Percentiles rank a stretch among this genome's conserved stretches.
These are phyloP conservation scores for Allium fistulosum DNA, from an alignment of 106 monocot species.

Conservation along the genomic window DNA sequence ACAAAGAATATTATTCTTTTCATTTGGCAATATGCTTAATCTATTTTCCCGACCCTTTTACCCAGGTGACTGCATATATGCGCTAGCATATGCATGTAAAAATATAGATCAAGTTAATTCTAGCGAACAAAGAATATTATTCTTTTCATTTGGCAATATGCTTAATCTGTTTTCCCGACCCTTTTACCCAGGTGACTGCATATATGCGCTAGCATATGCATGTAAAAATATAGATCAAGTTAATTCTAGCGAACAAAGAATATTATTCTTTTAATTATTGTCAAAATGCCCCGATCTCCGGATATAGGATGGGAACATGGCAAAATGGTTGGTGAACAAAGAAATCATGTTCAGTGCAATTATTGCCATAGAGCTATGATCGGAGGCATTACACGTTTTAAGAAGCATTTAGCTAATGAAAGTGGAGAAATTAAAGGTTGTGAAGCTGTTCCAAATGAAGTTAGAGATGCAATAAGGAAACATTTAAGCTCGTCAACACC, in stretches of 20 bases:
- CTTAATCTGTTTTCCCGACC: no score
- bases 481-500: conserved; percentile 16
- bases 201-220: neutral
- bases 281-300: conserved; percentile 25
- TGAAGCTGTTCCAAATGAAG: conserved; percentile 31
- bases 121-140: neutral
- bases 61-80: neutral
- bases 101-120: neutral
- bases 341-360: conserved; percentile 36
- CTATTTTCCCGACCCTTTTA: neutral
- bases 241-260: neutral
- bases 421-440: conserved; percentile 38
- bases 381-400: conserved; percentile 38
- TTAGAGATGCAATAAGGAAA: conserved; percentile 23
- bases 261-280: neutral
- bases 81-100: neutral
- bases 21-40: no score
- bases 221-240: neutral
- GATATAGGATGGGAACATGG: conserved; percentile 43
- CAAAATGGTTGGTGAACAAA: conserved; percentile 33
- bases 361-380: conserved; percentile 39
- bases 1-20: no score
- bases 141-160: neutral
- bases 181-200: neutral
- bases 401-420: conserved; percentile 38